Conservation (phyloP, 257 asterid species). For the Ilex aquifolium region DNA sequence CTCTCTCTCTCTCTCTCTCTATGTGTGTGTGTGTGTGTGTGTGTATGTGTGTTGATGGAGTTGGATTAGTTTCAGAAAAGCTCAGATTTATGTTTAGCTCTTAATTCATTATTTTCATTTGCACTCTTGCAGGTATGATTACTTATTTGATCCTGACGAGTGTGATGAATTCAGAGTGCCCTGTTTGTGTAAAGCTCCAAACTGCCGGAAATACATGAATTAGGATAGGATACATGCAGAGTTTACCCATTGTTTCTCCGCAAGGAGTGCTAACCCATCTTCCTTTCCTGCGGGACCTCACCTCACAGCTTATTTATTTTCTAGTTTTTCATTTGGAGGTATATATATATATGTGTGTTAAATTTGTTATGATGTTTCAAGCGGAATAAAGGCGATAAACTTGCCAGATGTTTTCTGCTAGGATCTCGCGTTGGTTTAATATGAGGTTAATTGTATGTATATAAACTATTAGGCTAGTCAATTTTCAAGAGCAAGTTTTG, state of each 20-base stretch:
- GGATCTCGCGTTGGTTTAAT: too few species aligned
- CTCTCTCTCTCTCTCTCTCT: constrained; percentile 22
- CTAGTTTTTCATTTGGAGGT: constrained; percentile 17
- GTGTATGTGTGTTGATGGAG: not conserved
- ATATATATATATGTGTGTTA: constrained; percentile 6
- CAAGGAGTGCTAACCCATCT: constrained; percentile 31
- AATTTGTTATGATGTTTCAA: too few species aligned
- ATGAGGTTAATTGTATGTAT: too few species aligned
- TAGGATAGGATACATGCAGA: constrained; percentile 20
- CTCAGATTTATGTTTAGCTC: not conserved
- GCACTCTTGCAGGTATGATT: constrained; percentile 70
- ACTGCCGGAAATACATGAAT: constrained; percentile 92
- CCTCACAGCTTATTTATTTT: constrained; percentile 24
- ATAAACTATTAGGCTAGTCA: too few species aligned
- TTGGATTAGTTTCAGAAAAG: not conserved
- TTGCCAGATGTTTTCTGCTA: too few species aligned
- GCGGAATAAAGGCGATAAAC: too few species aligned
- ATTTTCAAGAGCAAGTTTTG: too few species aligned
- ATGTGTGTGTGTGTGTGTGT: too few species aligned
- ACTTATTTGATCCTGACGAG: constrained; percentile 91
- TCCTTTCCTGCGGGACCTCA: constrained; percentile 28
- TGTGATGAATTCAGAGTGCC: constrained; percentile 85
- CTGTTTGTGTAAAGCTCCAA: constrained; percentile 80
- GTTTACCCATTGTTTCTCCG: constrained; percentile 31
- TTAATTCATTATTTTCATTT: constrained; percentile 10